Evolutionary conservation across 1,139 yeast species (phyloP), one percentile per base, ranked within the genome.

Genomic region (Dujonia santamariae): DNA sequence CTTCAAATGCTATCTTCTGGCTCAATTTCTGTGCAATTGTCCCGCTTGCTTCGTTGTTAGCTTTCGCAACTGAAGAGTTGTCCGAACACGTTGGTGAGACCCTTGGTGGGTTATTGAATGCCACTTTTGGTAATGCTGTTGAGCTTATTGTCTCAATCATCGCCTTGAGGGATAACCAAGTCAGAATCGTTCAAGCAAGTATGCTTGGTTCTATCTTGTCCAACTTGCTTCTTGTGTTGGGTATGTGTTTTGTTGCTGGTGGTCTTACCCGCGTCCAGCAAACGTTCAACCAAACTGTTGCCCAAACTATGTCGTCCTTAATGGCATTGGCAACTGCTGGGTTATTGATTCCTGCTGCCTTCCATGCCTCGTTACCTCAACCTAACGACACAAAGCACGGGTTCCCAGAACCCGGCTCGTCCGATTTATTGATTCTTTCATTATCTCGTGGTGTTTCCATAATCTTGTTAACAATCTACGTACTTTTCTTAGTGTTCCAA

Each of bases 161-260:
- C 48, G 98, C 98, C 1, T 70, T 94, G 51, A 70, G 65, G 46
- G 83, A 85, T 29, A 87, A 88, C 47, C 96, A 92, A 61, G 79
- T 92, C 35, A 75, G 96, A 46, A 90, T 92, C 51, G 98, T 94
- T 28, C 96, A 92, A 61, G 96, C 97, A 2, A 84, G 95, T 22
- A 92, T 92, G 97, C 72, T 92, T 41, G 98, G 98, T 22, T 85
- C 95, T 37, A 85, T 92, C 43, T 70, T 92, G 39, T 85, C 96
- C 34, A 92, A 92, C 59, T 64, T 88, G 50, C 67, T 92, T 42
- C 72, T 94, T 41, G 98, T 92, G 4, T 71, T 92, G 41, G 98
- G 98, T n/a, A 84, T 95, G 59, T 88, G 97, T 54, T 94, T 92
- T 55, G 63, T 92, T 21, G 92, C 88, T 32, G 98, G 98, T 37